phyloP scores from a whole-genome alignment of 306 rosid genomes.

The Crotalaria pallida region DNA sequence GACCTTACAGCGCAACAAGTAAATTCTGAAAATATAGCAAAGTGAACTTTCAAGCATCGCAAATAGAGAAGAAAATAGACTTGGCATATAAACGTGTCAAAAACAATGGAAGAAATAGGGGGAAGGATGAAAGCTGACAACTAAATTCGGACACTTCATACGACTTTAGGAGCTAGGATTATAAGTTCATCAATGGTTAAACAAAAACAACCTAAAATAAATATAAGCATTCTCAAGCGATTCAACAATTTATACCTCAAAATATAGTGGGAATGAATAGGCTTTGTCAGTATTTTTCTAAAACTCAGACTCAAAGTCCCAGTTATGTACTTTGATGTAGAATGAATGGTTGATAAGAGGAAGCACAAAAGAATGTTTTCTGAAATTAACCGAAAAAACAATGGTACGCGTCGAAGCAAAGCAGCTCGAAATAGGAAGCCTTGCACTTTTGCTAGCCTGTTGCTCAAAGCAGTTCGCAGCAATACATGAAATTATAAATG shows the following conservation, averaged over 20 bases:
- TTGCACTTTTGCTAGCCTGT: conserved; percentile 99
- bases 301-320: conserved; percentile 91
- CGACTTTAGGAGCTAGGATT: conserved; percentile 1
- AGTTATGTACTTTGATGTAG: conserved; percentile 83
- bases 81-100: background rate
- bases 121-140: background rate
- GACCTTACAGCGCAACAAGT: background rate
- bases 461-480: conserved; percentile 87
- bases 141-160: conserved; percentile 6
- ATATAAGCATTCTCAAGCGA: background rate
- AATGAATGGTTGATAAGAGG: conserved; percentile 78
- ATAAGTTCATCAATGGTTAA: conserved; percentile 11
- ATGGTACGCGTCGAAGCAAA: conserved; percentile 94
- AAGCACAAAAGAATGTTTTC: conserved; percentile 89
- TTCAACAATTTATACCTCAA: conserved; percentile 59
- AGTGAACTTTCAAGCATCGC: background rate
- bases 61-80: background rate
- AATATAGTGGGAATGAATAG: conserved; percentile 92
- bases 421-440: conserved; percentile 99
- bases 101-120: background rate
- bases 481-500: conserved; percentile 10
- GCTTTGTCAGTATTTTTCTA: conserved; percentile 86
- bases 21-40: background rate
- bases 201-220: background rate
- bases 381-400: conserved; percentile 77